Percentiles rank a stretch among this genome's conserved stretches.
These are phyloP conservation scores for Moesziomyces sp. DNA, from an alignment of 1,284 basidiomycete species.

Conservation along the genomic window DNA sequence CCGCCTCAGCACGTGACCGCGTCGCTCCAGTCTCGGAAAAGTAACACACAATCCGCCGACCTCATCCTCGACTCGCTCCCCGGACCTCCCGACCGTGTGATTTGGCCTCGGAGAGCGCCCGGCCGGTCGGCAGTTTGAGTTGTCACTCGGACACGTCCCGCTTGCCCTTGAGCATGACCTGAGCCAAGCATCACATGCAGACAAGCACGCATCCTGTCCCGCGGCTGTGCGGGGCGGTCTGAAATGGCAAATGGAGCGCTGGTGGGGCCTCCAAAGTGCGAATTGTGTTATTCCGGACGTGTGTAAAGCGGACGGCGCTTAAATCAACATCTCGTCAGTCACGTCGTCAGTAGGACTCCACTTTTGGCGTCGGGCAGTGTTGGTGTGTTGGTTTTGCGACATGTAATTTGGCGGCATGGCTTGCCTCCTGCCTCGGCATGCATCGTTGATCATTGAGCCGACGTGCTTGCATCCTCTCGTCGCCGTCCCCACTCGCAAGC, in stretches of 20 bases:
- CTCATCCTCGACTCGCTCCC: neutral
- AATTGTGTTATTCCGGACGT: neutral
- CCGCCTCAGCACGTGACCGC: slow-evolving; percentile 33
- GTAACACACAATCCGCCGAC: slow-evolving; percentile 15
- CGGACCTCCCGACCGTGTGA: no score
- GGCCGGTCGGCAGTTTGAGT: no score
- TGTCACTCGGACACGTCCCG: no score
- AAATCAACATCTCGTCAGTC: slow-evolving; percentile 16
- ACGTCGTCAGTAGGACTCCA: no score
- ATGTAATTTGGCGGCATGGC: slow-evolving; percentile 18
- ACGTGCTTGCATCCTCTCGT: neutral
- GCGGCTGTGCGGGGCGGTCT: no score
- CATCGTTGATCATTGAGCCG: neutral
- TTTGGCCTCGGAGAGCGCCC: no score
- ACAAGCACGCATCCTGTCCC: no score
- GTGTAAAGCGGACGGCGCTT: neutral
- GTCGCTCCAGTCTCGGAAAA: slow-evolving; percentile 17
- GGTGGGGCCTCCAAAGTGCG: no score
- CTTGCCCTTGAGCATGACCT: no score
- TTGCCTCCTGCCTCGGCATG: slow-evolving; percentile 6
- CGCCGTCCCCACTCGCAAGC: no score
- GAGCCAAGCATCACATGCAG: no score
- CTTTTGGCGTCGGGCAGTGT: neutral
- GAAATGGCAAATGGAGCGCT: no score
- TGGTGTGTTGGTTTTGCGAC: slow-evolving; percentile 28